phyloP scores from a whole-genome alignment of 495 filamentous ascomycete species.

The Hyaloscypha hepaticicola region DNA sequence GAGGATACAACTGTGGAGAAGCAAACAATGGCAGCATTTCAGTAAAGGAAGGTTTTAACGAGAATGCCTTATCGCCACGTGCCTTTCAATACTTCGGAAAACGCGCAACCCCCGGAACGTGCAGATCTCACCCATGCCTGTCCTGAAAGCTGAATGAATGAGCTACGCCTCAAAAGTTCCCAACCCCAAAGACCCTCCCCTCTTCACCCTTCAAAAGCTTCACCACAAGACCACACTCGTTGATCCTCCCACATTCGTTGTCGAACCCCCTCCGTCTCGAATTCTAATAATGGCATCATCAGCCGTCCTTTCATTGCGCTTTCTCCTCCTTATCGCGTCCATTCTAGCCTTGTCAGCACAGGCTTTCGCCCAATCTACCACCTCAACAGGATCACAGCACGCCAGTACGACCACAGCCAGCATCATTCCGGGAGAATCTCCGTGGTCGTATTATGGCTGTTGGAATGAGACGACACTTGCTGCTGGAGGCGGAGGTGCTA shows the following conservation, averaged over 20 bases:
- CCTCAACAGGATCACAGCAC: not conserved
- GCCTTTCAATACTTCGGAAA: not conserved
- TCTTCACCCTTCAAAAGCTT: too few species aligned
- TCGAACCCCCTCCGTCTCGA: not conserved
- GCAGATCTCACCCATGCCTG: not conserved
- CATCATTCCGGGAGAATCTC: conserved; percentile 11
- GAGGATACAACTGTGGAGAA: too few species aligned
- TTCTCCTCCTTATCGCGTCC: conserved; percentile 14
- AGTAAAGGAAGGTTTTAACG: not conserved
- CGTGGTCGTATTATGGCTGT: conserved; percentile 45
- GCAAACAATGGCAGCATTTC: too few species aligned
- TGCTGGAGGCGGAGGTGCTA: conserved; percentile 29
- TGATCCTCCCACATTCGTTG: not conserved
- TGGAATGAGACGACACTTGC: conserved; percentile 47
- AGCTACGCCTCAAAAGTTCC: not conserved
- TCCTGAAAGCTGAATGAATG: not conserved
- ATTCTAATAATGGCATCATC: conserved; percentile 2
- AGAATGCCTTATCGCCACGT: not conserved
- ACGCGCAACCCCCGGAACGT: not conserved
- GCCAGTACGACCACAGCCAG: conserved; percentile 4
- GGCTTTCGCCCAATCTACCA: conserved; percentile 1
- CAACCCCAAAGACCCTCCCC: not conserved
- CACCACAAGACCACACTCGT: conserved; percentile 3
- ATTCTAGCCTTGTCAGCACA: conserved; percentile 4
- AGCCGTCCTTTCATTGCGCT: conserved; percentile 1